Conservation (phyloP, 2,329 filamentous ascomycete genomes). For the Microascus cirrosus region DNA sequence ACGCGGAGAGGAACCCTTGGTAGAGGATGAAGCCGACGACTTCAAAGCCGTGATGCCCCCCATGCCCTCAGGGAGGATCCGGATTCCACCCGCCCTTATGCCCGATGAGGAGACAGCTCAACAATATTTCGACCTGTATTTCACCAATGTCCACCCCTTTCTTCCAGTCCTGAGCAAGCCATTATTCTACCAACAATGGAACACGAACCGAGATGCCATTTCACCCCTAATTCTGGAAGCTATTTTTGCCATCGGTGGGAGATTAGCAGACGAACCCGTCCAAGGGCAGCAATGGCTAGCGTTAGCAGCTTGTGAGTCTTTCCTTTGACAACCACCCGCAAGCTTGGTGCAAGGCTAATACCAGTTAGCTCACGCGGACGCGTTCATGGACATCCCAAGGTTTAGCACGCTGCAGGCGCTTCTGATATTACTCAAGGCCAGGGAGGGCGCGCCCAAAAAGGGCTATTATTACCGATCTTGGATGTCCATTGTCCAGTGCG, state of each 20-base stretch:
- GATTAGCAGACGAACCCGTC: constrained; percentile 70
- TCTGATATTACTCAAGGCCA: constrained; percentile 77
- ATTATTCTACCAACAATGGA: constrained; percentile 84
- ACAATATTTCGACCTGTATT: constrained; percentile 84
- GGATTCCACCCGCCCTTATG: constrained; percentile 90
- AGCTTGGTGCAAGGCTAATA: constrained; percentile 9
- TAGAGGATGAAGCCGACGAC: constrained; percentile 61
- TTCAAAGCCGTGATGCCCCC: constrained; percentile 60
- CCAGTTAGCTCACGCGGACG: constrained; percentile 67
- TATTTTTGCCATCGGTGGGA: constrained; percentile 79
- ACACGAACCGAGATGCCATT: constrained; percentile 67
- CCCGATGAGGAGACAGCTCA: constrained; percentile 72
- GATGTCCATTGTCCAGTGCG: constrained; percentile 88
- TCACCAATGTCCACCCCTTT: constrained; percentile 83
- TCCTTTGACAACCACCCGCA: not conserved
- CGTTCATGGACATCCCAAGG: constrained; percentile 85
- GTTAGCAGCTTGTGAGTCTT: constrained; percentile 61
- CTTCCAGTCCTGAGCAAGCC: constrained; percentile 78
- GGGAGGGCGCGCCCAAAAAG: constrained; percentile 82
- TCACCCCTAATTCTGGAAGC: constrained; percentile 84
- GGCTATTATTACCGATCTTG: constrained; percentile 96
- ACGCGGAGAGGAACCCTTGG: constrained; percentile 47
- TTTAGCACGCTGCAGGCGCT: constrained; percentile 87
- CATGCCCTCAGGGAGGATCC: constrained; percentile 58
- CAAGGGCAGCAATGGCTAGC: constrained; percentile 90